Evolutionary conservation across 352 stramenopile species (phyloP).

Genomic region (Pythium scleroteichum): DNA sequence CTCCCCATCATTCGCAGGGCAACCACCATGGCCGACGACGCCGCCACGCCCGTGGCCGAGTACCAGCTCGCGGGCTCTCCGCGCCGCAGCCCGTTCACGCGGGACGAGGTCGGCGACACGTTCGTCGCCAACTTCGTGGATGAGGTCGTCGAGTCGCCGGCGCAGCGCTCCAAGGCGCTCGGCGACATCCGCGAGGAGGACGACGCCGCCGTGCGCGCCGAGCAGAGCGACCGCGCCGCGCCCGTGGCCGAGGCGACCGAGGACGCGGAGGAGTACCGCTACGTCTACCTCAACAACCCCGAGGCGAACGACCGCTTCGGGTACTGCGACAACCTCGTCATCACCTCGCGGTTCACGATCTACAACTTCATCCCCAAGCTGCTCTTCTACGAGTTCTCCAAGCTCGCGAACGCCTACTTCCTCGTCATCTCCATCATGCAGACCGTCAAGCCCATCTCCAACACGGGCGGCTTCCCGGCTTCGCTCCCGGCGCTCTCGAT

Average conservation of each 20-base stretch:
- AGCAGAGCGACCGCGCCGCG: slow-evolving; percentile 16
- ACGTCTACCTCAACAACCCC: slow-evolving; percentile 71
- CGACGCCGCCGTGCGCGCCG: slow-evolving; percentile 11
- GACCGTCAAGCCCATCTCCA: slow-evolving; percentile 91
- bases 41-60: slow-evolving; percentile 27
- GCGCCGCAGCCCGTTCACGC: slow-evolving; percentile 4
- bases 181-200: slow-evolving; percentile 26
- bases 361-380: slow-evolving; percentile 92
- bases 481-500: slow-evolving; percentile 91
- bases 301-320: slow-evolving; percentile 52
- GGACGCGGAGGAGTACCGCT: slow-evolving; percentile 51
- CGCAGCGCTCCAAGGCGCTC: not conserved
- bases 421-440: slow-evolving; percentile 92
- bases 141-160: slow-evolving; percentile 22
- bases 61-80: slow-evolving; percentile 31
- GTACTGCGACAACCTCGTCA: slow-evolving; percentile 81
- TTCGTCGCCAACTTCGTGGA: slow-evolving; percentile 26
- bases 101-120: slow-evolving; percentile 5
- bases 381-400: slow-evolving; percentile 90
- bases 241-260: slow-evolving; percentile 1
- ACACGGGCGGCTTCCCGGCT: slow-evolving; percentile 89
- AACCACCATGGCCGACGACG: slow-evolving; percentile 15
- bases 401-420: slow-evolving; percentile 94
- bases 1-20: slow-evolving; percentile 1
- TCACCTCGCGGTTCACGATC: slow-evolving; percentile 90